Conservation (phyloP, 2,329 filamentous ascomycete species). For the Paracoccidioides lutzii region DNA sequence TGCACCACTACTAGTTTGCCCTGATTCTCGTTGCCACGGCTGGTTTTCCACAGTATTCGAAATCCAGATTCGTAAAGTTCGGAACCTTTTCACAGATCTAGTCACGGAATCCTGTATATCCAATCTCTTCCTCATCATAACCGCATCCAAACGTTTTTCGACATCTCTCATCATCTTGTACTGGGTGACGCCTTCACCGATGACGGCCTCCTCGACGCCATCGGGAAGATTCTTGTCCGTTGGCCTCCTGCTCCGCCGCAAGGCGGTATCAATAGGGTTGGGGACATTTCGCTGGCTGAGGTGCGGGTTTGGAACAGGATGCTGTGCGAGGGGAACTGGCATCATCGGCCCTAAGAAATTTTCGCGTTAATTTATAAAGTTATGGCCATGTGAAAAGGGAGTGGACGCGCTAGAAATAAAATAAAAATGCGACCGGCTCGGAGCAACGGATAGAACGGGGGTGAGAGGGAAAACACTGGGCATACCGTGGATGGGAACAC, state of each 20-base stretch:
- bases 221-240: slow-evolving; percentile 93
- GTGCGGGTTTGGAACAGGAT: slow-evolving; percentile 24
- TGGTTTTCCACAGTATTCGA: slow-evolving; percentile 91
- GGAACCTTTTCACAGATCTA: slow-evolving; percentile 63
- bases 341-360: slow-evolving; percentile 12
- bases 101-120: slow-evolving; percentile 76
- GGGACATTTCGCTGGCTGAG: slow-evolving; percentile 26
- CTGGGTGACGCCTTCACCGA: slow-evolving; percentile 67
- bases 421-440: neutral
- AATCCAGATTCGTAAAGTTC: slow-evolving; percentile 84
- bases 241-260: slow-evolving; percentile 73
- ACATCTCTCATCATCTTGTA: slow-evolving; percentile 77
- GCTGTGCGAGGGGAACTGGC: slow-evolving; percentile 25
- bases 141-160: slow-evolving; percentile 78
- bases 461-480: slow-evolving; percentile 10
- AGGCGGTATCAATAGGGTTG: slow-evolving; percentile 39
- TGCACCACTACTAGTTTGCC: slow-evolving; percentile 49
- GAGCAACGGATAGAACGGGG: neutral
- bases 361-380: neutral
- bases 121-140: slow-evolving; percentile 85
- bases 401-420: neutral
- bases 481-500: slow-evolving; percentile 25
- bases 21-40: slow-evolving; percentile 62
- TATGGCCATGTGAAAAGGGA: neutral
- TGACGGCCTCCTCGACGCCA: slow-evolving; percentile 66